Evolutionary conservation across 345 rosid genomes (phyloP).

Genomic region (Reutealis trisperma): DNA sequence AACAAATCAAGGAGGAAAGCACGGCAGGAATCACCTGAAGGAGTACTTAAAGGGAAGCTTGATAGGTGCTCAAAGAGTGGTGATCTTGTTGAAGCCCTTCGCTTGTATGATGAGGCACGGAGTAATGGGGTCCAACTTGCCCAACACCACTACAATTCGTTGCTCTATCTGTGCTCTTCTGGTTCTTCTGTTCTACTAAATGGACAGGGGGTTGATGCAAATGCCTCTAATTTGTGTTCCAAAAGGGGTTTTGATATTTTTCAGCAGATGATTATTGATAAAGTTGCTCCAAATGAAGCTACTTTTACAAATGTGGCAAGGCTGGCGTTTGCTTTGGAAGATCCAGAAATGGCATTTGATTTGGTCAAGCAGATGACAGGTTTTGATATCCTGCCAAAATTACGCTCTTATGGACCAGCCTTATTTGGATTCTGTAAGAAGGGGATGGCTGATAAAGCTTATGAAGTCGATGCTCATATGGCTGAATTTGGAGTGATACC

Average conservation of each 20-base stretch:
- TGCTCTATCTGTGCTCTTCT: constrained; percentile 79
- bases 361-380: constrained; percentile 78
- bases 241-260: constrained; percentile 82
- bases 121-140: constrained; percentile 45
- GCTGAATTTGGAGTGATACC: constrained; percentile 64
- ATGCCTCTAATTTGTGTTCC: constrained; percentile 38
- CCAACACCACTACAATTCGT: constrained; percentile 62
- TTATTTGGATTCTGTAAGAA: constrained; percentile 74
- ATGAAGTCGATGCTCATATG: constrained; percentile 85
- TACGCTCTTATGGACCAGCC: constrained; percentile 89
- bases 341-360: constrained; percentile 88
- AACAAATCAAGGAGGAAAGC: constrained; percentile 54
- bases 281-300: constrained; percentile 79
- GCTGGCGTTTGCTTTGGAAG: constrained; percentile 71
- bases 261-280: constrained; percentile 64
- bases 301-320: constrained; percentile 85
- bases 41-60: constrained; percentile 50
- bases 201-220: constrained; percentile 25
- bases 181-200: constrained; percentile 33
- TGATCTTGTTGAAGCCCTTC: constrained; percentile 69
- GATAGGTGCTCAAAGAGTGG: constrained; percentile 70
- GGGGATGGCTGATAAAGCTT: constrained; percentile 65
- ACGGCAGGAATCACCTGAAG: constrained; percentile 58
- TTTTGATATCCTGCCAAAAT: constrained; percentile 62
- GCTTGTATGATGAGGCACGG: constrained; percentile 77